These are phyloP conservation scores for Boechera retrofracta DNA, from an alignment of 345 rosid species.

Conservation along the genomic window DNA sequence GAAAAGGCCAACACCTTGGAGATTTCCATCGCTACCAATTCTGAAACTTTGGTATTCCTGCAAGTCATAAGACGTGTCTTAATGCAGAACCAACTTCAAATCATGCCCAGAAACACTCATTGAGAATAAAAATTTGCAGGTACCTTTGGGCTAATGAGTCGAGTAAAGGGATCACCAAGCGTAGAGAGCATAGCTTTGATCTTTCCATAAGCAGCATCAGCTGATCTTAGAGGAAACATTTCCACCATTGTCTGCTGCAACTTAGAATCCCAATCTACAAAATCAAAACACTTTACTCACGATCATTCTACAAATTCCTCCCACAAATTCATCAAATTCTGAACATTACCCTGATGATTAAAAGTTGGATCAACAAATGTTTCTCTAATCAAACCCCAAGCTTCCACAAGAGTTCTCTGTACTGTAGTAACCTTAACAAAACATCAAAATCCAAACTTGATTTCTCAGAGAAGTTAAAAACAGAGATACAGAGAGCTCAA, in stretches of 20 bases:
- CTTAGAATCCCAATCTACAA: constrained; percentile 87
- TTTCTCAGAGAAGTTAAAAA: constrained; percentile 15
- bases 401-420: constrained; percentile 91
- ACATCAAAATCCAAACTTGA: not conserved
- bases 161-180: constrained; percentile 91
- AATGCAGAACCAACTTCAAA: not conserved
- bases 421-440: constrained; percentile 74
- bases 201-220: constrained; percentile 80
- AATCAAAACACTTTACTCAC: not conserved
- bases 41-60: constrained; percentile 93
- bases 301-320: not conserved
- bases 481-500: constrained; percentile 35
- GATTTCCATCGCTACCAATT: constrained; percentile 85
- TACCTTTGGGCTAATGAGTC: constrained; percentile 92
- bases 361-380: constrained; percentile 87
- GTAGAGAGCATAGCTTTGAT: constrained; percentile 85
- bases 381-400: constrained; percentile 94
- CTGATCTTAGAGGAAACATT: constrained; percentile 80
- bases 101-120: not conserved
- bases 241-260: constrained; percentile 93
- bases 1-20: constrained; percentile 92
- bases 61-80: constrained; percentile 18
- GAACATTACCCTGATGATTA: constrained; percentile 75
- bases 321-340: not conserved
- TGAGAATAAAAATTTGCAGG: not conserved